Conservation (phyloP, 1,284 basidiomycete species). For the Papiliotrema laurentii region DNA sequence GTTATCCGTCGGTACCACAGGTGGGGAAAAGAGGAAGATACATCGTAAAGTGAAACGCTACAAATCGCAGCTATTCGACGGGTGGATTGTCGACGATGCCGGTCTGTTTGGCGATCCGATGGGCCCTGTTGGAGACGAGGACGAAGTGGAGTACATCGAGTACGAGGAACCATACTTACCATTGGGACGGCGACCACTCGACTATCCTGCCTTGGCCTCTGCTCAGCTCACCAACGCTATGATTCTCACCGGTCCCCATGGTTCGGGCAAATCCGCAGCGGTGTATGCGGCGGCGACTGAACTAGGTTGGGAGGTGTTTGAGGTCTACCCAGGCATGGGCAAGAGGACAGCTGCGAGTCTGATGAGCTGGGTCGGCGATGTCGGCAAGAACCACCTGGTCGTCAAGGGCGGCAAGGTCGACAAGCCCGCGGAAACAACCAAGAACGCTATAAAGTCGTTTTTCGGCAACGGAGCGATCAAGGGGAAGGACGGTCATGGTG, state of each 20-base stretch:
- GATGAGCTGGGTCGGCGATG: conserved; percentile 79
- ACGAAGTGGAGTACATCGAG: conserved; percentile 21
- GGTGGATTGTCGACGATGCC: conserved; percentile 48
- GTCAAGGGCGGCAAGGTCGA: conserved; percentile 16
- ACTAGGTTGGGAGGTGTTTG: conserved; percentile 93
- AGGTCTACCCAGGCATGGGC: conserved; percentile 93
- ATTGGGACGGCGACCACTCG: conserved; percentile 15
- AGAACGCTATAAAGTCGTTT: conserved; percentile 14
- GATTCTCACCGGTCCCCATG: conserved; percentile 73
- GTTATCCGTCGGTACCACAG: conserved; percentile 53
- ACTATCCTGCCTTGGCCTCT: conserved; percentile 26
- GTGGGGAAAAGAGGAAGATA: conserved; percentile 19
- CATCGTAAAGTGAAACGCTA: conserved; percentile 32
- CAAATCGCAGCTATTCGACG: conserved; percentile 20
- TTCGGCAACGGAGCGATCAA: conserved; percentile 11
- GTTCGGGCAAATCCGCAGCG: conserved; percentile 86
- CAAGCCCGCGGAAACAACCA: conserved; percentile 1
- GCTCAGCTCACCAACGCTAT: conserved; percentile 71
- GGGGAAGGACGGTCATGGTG: conserved; percentile 5
- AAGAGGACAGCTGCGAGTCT: conserved; percentile 75
- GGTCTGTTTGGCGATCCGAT: conserved; percentile 29
- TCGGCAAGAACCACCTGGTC: conserved; percentile 86
- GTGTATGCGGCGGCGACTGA: conserved; percentile 91
- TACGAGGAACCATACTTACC: conserved; percentile 22
- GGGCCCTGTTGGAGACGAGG: conserved; percentile 13